phyloP scores from a whole-genome alignment of 2,329 filamentous ascomycete genomes.

The Trichoderma hamatum region DNA sequence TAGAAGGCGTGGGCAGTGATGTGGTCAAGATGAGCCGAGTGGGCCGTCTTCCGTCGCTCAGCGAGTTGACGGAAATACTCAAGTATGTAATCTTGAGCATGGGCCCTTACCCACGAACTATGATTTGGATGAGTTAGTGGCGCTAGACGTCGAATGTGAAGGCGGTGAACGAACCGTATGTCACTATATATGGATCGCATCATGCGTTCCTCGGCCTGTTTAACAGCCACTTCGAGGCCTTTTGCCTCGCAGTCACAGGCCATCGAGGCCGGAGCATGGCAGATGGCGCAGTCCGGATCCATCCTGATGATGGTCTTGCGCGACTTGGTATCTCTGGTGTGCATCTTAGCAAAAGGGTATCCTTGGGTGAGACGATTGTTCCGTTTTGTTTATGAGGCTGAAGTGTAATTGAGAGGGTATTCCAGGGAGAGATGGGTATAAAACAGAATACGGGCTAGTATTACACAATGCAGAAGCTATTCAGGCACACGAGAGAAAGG shows the following conservation, averaged over 20 bases:
- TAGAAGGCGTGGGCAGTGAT: slow-evolving; percentile 59
- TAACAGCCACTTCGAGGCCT: slow-evolving; percentile 63
- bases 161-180: slow-evolving; percentile 56
- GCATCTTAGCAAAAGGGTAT: slow-evolving; percentile 51
- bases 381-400: slow-evolving; percentile 9
- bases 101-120: slow-evolving; percentile 65
- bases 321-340: slow-evolving; percentile 50
- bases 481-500: slow-evolving; percentile 23
- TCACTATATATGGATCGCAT: slow-evolving; percentile 65
- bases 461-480: slow-evolving; percentile 31
- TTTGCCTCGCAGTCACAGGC: slow-evolving; percentile 69
- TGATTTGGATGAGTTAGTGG: slow-evolving; percentile 27
- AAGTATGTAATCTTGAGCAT: slow-evolving; percentile 69
- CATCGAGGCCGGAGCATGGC: slow-evolving; percentile 59
- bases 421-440: slow-evolving; percentile 17
- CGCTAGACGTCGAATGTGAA: neutral
- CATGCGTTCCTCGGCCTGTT: slow-evolving; percentile 65
- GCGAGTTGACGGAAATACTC: slow-evolving; percentile 65
- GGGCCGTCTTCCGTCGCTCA: slow-evolving; percentile 61
- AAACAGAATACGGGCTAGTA: slow-evolving; percentile 28
- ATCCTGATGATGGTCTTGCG: slow-evolving; percentile 61
- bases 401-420: slow-evolving; percentile 15
- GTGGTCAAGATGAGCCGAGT: slow-evolving; percentile 58
- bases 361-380: slow-evolving; percentile 17
- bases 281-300: slow-evolving; percentile 72